These are phyloP conservation scores for Eucalyptus sp. DNA, from an alignment of 345 rosid genomes.

Conservation along the genomic window DNA sequence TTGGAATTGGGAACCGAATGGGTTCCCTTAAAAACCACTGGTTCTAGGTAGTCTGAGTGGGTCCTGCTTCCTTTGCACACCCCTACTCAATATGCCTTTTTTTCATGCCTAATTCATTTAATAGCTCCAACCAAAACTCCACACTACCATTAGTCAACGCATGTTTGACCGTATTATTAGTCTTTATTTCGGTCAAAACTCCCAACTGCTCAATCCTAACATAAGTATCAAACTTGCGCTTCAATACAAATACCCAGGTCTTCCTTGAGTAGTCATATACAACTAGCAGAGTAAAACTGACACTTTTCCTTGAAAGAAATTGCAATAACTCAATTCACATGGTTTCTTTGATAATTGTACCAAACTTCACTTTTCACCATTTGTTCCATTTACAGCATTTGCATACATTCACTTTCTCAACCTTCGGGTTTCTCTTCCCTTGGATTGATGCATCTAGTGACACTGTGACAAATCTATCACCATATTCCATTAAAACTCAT, in stretches of 20 bases:
- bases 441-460: background rate
- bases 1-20: accelerated
- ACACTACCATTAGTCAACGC: background rate
- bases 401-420: background rate
- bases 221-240: background rate
- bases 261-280: background rate
- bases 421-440: background rate
- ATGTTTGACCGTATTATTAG: background rate
- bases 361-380: background rate
- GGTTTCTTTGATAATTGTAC: background rate
- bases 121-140: background rate
- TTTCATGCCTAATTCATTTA: background rate
- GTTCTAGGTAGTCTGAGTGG: accelerated
- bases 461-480: too few relatives aligned
- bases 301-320: background rate
- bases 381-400: background rate
- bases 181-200: background rate
- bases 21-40: too few relatives aligned
- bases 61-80: too few relatives aligned
- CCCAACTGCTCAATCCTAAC: background rate
- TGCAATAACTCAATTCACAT: too few relatives aligned
- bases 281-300: background rate
- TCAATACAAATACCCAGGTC: background rate
- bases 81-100: background rate
- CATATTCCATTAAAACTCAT: background rate